Conservation (phyloP, 192 early-diverging fungal genomes). For the Coemansia sp. region DNA sequence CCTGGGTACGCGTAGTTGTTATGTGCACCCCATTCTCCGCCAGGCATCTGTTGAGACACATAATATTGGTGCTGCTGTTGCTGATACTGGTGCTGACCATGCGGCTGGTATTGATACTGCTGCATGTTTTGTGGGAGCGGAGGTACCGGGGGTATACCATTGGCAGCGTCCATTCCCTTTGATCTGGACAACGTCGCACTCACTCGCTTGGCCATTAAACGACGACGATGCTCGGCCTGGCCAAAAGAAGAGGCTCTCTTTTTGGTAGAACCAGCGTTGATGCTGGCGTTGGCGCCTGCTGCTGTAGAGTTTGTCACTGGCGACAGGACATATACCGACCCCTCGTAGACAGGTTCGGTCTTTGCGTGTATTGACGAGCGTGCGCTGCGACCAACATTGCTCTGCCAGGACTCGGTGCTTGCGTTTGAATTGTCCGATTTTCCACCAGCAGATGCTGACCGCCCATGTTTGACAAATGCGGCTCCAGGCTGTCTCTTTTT, state of each 20-base stretch:
- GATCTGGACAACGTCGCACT: neutral
- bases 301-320: constrained; percentile 7
- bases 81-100: neutral
- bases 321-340: constrained; percentile 27
- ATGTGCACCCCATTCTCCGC: neutral
- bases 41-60: neutral
- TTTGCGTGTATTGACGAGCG: constrained; percentile 29
- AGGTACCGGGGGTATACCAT: constrained; percentile 35
- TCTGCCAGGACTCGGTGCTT: constrained; percentile 53
- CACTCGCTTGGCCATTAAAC: constrained; percentile 2
- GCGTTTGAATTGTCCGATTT: constrained; percentile 19
- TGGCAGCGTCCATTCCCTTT: neutral
- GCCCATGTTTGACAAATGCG: constrained; percentile 22
- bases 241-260: constrained; percentile 2
- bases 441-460: constrained; percentile 8
- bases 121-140: constrained; percentile 28
- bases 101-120: neutral
- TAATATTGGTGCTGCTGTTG: constrained; percentile 1
- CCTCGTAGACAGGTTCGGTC: constrained; percentile 33
- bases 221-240: constrained; percentile 9
- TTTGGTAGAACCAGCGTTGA: no score
- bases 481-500: constrained; percentile 27
- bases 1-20: neutral
- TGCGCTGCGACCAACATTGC: constrained; percentile 28
- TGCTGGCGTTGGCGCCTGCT: neutral